Conservation (phyloP, 306 rosid genomes). For the Prunus salicina region DNA sequence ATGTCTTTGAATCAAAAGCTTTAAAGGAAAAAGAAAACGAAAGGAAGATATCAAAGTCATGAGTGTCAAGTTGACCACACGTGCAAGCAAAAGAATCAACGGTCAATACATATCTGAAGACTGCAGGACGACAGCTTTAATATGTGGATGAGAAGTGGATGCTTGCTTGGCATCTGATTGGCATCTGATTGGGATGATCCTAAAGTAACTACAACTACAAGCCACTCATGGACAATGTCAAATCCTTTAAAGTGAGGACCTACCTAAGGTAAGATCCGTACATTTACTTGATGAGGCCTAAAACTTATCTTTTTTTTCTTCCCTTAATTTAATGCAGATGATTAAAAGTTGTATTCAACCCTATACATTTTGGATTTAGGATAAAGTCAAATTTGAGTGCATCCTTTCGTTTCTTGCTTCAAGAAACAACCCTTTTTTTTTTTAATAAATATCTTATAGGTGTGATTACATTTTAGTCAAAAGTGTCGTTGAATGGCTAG, state of each 20-base stretch:
- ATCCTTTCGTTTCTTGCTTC: too few relatives aligned
- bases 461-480: too few relatives aligned
- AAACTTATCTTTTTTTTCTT: too few relatives aligned
- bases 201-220: background rate
- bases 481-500: too few relatives aligned
- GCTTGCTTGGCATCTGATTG: background rate
- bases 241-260: background rate
- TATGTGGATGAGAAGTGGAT: background rate
- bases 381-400: too few relatives aligned
- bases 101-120: constrained; percentile 1
- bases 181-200: constrained; percentile 22
- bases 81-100: constrained; percentile 23
- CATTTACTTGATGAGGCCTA: too few relatives aligned
- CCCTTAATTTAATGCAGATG: too few relatives aligned
- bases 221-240: background rate
- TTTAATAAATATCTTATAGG: too few relatives aligned
- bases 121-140: background rate
- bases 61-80: constrained; percentile 23
- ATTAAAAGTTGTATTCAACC: too few relatives aligned
- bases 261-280: too few relatives aligned
- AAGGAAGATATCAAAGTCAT: background rate
- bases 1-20: background rate
- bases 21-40: background rate
- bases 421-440: too few relatives aligned
- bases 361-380: too few relatives aligned